Evolutionary conservation across 495 filamentous ascomycete genomes (phyloP).

Genomic region (Xylaria bambusicola): DNA sequence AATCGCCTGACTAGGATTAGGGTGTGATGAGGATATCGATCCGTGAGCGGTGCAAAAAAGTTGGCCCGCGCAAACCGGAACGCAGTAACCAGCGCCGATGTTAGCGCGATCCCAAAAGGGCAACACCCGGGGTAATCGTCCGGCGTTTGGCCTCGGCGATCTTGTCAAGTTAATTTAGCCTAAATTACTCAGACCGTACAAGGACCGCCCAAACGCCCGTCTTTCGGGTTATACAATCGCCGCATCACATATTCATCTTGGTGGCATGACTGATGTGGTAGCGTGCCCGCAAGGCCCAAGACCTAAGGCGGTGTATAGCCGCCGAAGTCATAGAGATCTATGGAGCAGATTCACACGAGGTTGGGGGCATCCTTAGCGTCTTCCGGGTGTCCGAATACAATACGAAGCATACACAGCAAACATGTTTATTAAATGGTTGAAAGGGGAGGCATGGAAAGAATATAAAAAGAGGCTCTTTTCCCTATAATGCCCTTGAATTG

Average conservation of each 20-base stretch:
- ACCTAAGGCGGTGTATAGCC: background rate
- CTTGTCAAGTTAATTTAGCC: background rate
- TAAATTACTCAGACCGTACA: background rate
- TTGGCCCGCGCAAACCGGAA: too few species aligned
- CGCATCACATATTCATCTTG: background rate
- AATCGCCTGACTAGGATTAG: too few species aligned
- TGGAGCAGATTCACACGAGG: too few species aligned
- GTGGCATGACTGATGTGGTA: background rate
- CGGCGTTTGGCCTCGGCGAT: background rate
- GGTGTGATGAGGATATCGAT: too few species aligned
- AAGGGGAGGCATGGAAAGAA: too few species aligned
- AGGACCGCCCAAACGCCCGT: background rate
- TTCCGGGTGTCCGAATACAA: too few species aligned
- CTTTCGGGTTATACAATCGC: background rate
- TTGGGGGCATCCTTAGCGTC: too few species aligned
- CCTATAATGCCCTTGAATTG: background rate
- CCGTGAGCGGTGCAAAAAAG: too few species aligned
- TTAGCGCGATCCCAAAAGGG: background rate
- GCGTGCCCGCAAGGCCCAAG: background rate
- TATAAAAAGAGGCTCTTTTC: background rate
- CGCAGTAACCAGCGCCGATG: too few species aligned
- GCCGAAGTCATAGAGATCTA: too few species aligned
- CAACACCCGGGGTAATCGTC: conserved; percentile 3
- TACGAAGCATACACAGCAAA: too few species aligned
- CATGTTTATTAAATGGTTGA: too few species aligned